Conservation (phyloP, 129 eudicot genomes). For the Flaveria sonorensis region DNA sequence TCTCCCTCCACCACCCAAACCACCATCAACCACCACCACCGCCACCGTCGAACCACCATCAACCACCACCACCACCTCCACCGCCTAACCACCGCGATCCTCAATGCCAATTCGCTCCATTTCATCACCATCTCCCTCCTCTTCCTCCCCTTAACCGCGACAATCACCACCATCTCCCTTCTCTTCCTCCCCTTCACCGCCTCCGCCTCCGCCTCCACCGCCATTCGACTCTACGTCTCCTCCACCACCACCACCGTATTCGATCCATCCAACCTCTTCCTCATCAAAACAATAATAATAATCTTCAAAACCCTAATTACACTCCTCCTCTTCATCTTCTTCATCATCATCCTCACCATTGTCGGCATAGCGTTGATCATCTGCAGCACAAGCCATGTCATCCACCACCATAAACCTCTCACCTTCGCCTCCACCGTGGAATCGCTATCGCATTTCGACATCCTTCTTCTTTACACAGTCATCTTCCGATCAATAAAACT, state of each 20-base stretch:
- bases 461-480: constrained; percentile 21
- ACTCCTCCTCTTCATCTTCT: not conserved
- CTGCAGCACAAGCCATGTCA: constrained; percentile 21
- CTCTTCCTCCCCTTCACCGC: constrained; percentile 63
- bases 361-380: constrained; percentile 23
- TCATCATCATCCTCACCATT: constrained; percentile 9
- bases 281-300: not conserved
- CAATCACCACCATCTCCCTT: constrained; percentile 51
- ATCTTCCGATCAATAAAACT: constrained; percentile 1
- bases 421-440: constrained; percentile 25
- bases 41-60: constrained; percentile 12
- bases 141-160: constrained; percentile 52
- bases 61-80: constrained; percentile 17
- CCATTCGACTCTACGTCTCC: constrained; percentile 30
- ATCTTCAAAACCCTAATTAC: constrained; percentile 16
- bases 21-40: constrained; percentile 27
- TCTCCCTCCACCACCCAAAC: constrained; percentile 21
- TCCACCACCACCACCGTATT: constrained; percentile 33
- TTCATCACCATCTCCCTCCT: constrained; percentile 61
- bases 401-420: constrained; percentile 10
- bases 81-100: constrained; percentile 43
- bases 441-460: constrained; percentile 15
- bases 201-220: constrained; percentile 38
- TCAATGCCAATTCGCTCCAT: constrained; percentile 56
- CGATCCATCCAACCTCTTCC: constrained; percentile 2